These are phyloP conservation scores for Eimeria acervulina DNA, from an alignment of 169 alveolate species.

Conservation along the genomic window DNA sequence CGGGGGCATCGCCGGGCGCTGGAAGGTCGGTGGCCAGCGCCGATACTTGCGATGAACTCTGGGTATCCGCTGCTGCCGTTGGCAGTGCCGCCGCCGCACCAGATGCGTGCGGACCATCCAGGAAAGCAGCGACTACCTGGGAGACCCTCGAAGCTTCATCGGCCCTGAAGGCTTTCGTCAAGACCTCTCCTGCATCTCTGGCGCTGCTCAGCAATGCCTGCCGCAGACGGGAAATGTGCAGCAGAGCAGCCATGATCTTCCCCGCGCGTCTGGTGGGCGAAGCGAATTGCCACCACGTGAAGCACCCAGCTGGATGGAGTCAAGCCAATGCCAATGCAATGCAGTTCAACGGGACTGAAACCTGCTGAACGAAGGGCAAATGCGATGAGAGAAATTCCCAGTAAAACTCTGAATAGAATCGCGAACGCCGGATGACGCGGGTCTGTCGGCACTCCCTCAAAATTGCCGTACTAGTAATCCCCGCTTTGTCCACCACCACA, in stretches of 20 bases:
- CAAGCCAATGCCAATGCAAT: background rate
- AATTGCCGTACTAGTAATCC: background rate
- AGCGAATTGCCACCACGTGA: background rate
- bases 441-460: background rate
- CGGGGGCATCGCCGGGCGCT: background rate
- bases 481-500: background rate
- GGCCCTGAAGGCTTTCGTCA: slow-evolving; percentile 15
- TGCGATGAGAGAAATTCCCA: background rate
- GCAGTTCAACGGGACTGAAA: no score
- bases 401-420: background rate
- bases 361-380: background rate
- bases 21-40: no score
- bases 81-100: background rate
- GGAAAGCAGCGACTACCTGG: background rate
- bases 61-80: background rate
- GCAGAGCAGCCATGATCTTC: slow-evolving; percentile 14
- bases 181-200: slow-evolving; percentile 21
- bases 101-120: background rate
- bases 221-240: slow-evolving; percentile 21
- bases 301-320: background rate
- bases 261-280: background rate
- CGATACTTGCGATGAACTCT: background rate
- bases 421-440: background rate
- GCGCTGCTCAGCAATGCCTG: slow-evolving; percentile 23
- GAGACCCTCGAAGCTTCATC: slow-evolving; percentile 33